Conservation (phyloP, 2,329 filamentous ascomycete genomes). For the Falciphora oryzae region DNA sequence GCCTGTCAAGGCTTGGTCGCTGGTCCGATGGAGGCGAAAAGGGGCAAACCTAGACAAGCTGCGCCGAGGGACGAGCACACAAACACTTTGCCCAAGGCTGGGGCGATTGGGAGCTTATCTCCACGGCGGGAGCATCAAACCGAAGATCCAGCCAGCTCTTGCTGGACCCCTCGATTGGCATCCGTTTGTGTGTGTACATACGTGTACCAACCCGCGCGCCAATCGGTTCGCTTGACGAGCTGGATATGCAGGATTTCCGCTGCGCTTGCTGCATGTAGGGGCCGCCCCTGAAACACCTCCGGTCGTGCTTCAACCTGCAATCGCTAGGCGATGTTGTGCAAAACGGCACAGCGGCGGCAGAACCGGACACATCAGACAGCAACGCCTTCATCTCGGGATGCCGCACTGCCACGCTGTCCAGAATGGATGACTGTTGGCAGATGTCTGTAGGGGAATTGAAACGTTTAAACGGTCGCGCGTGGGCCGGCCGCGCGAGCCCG, state of each 20-base stretch:
- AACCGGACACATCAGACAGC: not conserved
- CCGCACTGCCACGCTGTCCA: not conserved
- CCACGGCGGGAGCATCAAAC: not conserved
- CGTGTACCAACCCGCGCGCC: too few species aligned
- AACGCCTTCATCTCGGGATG: not conserved
- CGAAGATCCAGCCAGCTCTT: not conserved
- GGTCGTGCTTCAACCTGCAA: not conserved
- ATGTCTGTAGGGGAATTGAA: not conserved
- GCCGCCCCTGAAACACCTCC: not conserved
- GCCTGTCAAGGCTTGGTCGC: not conserved
- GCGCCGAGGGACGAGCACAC: too few species aligned
- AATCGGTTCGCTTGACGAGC: not conserved
- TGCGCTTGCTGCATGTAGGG: not conserved
- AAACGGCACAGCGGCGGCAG: not conserved
- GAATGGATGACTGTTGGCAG: not conserved
- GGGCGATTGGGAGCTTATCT: not conserved
- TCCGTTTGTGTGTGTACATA: too few species aligned
- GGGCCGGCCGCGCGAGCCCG: not conserved
- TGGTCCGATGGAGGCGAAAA: not conserved
- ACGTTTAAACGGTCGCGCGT: not conserved
- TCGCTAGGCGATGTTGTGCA: too few species aligned
- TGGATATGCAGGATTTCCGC: not conserved
- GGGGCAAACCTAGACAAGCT: not conserved
- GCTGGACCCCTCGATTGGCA: not conserved
- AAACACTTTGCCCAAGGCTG: not conserved